A percentile compares a stretch with the other conserved stretches of the same genome.
phyloP scores from a whole-genome alignment of 1,284 basidiomycete species.

The Pseudozyma thailandica region DNA sequence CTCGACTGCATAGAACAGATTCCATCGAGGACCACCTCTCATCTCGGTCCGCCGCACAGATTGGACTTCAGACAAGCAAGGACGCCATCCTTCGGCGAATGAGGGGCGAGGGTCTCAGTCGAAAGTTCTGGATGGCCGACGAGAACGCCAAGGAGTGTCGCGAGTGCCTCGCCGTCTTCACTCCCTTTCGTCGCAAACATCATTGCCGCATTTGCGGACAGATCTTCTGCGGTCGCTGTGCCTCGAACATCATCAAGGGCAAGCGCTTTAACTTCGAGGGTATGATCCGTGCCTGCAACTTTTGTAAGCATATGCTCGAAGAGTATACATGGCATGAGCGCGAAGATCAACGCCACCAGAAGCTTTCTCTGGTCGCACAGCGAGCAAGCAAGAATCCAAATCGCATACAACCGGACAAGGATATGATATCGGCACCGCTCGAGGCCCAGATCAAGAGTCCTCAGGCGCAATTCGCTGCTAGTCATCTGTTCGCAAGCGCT shows the following conservation, averaged over 20 bases:
- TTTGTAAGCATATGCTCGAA: constrained; percentile 89
- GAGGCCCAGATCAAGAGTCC: constrained; percentile 63
- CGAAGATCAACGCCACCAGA: constrained; percentile 26
- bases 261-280: constrained; percentile 92
- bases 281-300: constrained; percentile 90
- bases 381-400: constrained; percentile 40
- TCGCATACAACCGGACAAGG: constrained; percentile 45
- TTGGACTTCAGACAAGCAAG: constrained; percentile 56
- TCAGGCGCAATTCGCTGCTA: constrained; percentile 62
- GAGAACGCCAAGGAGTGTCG: constrained; percentile 84
- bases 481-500: constrained; percentile 56
- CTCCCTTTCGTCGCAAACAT: constrained; percentile 63
- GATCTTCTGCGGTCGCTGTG: constrained; percentile 73
- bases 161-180: constrained; percentile 64
- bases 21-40: constrained; percentile 39
- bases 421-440: constrained; percentile 68
- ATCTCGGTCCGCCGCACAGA: constrained; percentile 33
- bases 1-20: constrained; percentile 49
- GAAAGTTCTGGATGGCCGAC: constrained; percentile 72
- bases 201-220: constrained; percentile 68
- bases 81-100: constrained; percentile 60
- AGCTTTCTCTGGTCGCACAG: constrained; percentile 23
- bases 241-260: constrained; percentile 96
- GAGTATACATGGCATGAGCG: constrained; percentile 71
- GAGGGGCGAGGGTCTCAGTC: constrained; percentile 61